phyloP scores from a whole-genome alignment of 2,329 filamentous ascomycete genomes.

The Aspergillus ochraceus region DNA sequence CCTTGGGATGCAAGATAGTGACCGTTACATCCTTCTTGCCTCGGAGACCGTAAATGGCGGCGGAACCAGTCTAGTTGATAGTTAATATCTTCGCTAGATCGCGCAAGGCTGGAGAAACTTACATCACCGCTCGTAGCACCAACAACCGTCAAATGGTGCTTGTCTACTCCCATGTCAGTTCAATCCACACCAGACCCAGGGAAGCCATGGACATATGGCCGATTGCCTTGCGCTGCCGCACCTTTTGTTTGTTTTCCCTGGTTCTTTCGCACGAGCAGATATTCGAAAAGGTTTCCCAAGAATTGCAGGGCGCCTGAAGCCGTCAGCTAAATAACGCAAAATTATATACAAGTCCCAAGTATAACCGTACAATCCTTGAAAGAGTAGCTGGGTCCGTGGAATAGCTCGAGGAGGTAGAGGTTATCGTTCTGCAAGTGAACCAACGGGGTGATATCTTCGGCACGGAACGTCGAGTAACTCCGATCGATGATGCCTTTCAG shows the following conservation, averaged over 20 bases:
- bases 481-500: constrained; percentile 79
- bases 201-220: neutral
- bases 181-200: neutral
- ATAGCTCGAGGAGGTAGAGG: constrained; percentile 86
- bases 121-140: constrained; percentile 77
- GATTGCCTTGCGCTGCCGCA: neutral
- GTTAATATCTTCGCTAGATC: neutral
- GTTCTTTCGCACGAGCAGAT: constrained; percentile 48
- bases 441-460: constrained; percentile 73
- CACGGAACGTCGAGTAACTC: constrained; percentile 88
- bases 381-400: constrained; percentile 92
- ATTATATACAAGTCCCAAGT: neutral
- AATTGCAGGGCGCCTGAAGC: constrained; percentile 76
- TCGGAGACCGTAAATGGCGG: constrained; percentile 90
- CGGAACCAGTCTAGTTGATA: constrained; percentile 69
- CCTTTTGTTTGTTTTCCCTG: constrained; percentile 40
- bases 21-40: constrained; percentile 97
- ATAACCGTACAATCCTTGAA: constrained; percentile 70
- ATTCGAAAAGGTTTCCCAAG: constrained; percentile 80
- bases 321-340: neutral
- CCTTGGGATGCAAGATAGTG: constrained; percentile 91
- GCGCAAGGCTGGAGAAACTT: neutral
- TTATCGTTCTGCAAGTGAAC: constrained; percentile 71
- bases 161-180: constrained; percentile 39
- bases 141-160: constrained; percentile 81